Base-by-base conservation (phyloP, 2,329 filamentous ascomycete species). In the Nigrograna mackinnonii region DNA sequence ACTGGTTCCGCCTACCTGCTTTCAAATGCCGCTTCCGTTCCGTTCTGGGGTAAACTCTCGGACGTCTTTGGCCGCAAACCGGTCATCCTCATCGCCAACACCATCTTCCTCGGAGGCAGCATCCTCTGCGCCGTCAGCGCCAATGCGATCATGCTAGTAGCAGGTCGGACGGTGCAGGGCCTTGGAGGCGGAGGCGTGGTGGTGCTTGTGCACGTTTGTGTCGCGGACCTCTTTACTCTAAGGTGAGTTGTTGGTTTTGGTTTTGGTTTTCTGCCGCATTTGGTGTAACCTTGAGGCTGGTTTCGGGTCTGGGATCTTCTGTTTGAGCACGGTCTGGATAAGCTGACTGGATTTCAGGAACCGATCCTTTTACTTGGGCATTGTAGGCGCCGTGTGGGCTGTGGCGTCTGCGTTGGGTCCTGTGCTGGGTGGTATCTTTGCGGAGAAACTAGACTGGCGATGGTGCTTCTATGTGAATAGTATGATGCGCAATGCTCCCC, bases 1-100 rank as follows among this genome's bases (percentile, higher is more conserved):
- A 85, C 90, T 41, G 87, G 87, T 1, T 70, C 67, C 1, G 58
- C 65, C 3, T 70, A 70, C 35, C 55, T 70, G 3, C 62, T 71
- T 22, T 55, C 64, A 14, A 68, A 69, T 28, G 66, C 65, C 5
- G 64, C 69, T 1, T 66, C 63, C 1, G 62, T 67, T 5, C 70
- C 70, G 1, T 57, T 71, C 33, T 74, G 70, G 71, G 68, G 67
- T 2, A 71, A 68, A 30, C 49, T 72, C 3, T 63, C 62, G 12
- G 66, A 69, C 45, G 50, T 70, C 3, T 70, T 70, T 41, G 68
- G 68, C 12, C 52, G 67, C 7, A 71, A 70, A 28, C 55, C 59
- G 0, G 47, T 68, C 2, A 56, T 70, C 7, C 43, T 69, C 4
- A 41, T 62, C 4, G 64, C 68, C 1, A 67, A 69, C 31, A 32